Evolutionary conservation across 805 yeast species (phyloP), one percentile per base, ranked within the genome.

Genomic region (Ogataea pini): DNA sequence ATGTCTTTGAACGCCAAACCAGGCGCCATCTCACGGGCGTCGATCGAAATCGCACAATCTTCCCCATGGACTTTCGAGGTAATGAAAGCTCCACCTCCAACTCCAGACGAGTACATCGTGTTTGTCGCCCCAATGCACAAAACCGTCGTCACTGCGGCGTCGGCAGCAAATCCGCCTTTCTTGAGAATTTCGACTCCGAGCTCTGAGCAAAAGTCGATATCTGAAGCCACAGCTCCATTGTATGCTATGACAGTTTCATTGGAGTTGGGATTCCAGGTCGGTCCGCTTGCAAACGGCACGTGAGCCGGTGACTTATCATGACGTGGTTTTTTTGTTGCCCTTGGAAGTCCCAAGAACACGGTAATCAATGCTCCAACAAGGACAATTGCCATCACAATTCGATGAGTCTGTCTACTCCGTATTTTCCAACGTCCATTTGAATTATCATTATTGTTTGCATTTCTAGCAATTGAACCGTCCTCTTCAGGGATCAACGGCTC

Each of bases 21-120:
- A 0, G 98, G 97, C 0, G 97, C 96, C 72, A 78, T 80, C 64
- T 92, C 99, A 52, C 99, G 73, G 25, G 94, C 95, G 67, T 92
- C 96, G 36, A 91, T 80, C 24, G 84, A 73, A 2, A 85, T 54
- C 1, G 85, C 78, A 1, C 76, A 74, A 7, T 76, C 73, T 10
- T 74, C 70, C 22, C 64, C 67, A 36, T 62, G 62, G 29, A 55
- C 54, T 32, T 64, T 60, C 3, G 81, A 74, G 1, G 82, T 77
- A 37, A 86, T 85, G 58, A 79, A 89, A 0, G 86, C 89, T 8
- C 99, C 98, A 4, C 98, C 98, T 2, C 98, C 98, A 7, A 97
- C 97, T 36, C 92, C 83, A 0, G 97, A 96, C 1, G 96, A 84
- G 49, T 85, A 84, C 70, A 85, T 89, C 53, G 89, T 83, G 61